Percentiles rank a stretch among this genome's conserved stretches.
These are phyloP conservation scores for Rhytidhysteron rufulum DNA, from an alignment of 2,329 filamentous ascomycete species.

Conservation along the genomic window DNA sequence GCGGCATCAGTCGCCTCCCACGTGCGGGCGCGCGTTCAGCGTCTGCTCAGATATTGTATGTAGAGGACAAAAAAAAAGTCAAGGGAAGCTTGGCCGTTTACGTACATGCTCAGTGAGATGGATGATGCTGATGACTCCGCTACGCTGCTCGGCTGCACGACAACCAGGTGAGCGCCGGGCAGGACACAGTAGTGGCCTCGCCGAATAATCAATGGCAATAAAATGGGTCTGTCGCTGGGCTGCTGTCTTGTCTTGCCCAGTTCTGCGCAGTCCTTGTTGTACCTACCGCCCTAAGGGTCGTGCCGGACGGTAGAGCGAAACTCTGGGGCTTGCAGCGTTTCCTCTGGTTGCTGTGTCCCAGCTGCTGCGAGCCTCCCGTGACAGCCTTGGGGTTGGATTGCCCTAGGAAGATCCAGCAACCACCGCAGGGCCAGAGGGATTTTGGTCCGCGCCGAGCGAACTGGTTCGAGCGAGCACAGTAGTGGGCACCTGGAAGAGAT, in stretches of 20 bases:
- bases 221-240: too few species aligned
- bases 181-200: too few species aligned
- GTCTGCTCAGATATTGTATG: too few species aligned
- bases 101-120: background rate
- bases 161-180: too few species aligned
- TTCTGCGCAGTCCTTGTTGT: too few species aligned
- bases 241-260: too few species aligned
- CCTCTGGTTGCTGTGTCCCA: background rate
- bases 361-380: constrained; percentile 4
- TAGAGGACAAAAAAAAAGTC: too few species aligned
- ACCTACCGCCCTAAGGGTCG: constrained; percentile 1
- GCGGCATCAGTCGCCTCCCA: background rate
- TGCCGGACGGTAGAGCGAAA: background rate
- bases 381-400: constrained; percentile 2
- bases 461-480: constrained; percentile 10
- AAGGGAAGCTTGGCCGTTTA: background rate
- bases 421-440: constrained; percentile 8
- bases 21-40: background rate
- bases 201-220: too few species aligned
- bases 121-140: constrained; percentile 1
- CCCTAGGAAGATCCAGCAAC: background rate
- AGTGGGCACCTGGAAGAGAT: too few species aligned
- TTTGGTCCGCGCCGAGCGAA: constrained; percentile 10
- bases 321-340: background rate
- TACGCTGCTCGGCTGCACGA: background rate